Conservation (phyloP, 305 asterid species). For the Caryopteris hybrid region DNA sequence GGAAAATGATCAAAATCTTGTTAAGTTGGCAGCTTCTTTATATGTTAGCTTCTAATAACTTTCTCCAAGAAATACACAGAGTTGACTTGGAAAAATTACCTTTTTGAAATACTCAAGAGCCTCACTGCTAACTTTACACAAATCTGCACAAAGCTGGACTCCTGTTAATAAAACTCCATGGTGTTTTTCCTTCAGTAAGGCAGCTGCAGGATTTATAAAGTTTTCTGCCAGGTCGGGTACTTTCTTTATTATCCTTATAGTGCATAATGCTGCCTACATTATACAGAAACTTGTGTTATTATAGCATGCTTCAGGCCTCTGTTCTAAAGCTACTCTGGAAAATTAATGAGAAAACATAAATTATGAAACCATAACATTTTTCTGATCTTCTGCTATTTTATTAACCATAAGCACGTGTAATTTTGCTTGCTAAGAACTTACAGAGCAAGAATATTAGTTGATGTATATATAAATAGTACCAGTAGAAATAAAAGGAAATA, state of each 20-base stretch:
- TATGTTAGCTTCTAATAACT: slow-evolving; percentile 9
- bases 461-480: not conserved
- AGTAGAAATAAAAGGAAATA: not conserved
- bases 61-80: slow-evolving; percentile 7
- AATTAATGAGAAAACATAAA: not conserved
- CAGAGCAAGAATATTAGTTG: not conserved
- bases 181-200: slow-evolving; percentile 92
- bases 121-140: slow-evolving; percentile 72
- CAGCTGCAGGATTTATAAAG: slow-evolving; percentile 75
- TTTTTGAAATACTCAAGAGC: slow-evolving; percentile 85
- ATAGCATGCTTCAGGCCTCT: slow-evolving; percentile 15
- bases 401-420: not conserved
- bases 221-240: slow-evolving; percentile 97
- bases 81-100: slow-evolving; percentile 41
- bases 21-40: slow-evolving; percentile 9
- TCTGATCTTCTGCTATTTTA: not conserved
- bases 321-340: slow-evolving; percentile 2
- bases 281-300: slow-evolving; percentile 23
- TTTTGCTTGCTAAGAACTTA: not conserved
- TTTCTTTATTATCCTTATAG: slow-evolving; percentile 90
- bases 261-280: slow-evolving; percentile 93
- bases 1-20: slow-evolving; percentile 7
- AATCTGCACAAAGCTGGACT: slow-evolving; percentile 86
- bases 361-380: not conserved
- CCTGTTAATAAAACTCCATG: slow-evolving; percentile 97